These are phyloP conservation scores for Oidium heveae DNA, from an alignment of 2,329 filamentous ascomycete species.

Conservation along the genomic window DNA sequence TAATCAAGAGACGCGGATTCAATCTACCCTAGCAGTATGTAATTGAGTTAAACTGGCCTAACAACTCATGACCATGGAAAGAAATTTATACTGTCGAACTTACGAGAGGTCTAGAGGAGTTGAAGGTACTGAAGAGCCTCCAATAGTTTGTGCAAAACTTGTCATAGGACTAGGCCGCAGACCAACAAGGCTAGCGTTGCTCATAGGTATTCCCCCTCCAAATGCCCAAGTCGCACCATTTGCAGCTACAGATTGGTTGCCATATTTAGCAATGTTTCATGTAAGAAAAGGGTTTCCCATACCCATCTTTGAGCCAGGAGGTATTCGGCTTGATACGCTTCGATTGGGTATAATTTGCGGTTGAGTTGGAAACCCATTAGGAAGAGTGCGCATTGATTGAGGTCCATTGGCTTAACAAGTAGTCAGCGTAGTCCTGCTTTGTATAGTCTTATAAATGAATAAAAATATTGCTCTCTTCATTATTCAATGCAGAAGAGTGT, in stretches of 20 bases:
- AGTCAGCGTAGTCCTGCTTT: not conserved
- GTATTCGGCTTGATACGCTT: conserved; percentile 31
- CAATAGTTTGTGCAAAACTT: conserved; percentile 42
- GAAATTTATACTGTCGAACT: conserved; percentile 15
- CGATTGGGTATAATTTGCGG: conserved; percentile 31
- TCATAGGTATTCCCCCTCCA: conserved; percentile 34
- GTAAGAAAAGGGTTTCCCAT: conserved; percentile 11
- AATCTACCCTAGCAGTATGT: no score
- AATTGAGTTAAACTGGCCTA: no score
- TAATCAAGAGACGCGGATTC: no score
- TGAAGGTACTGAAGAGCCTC: conserved; percentile 30
- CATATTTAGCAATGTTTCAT: not conserved
- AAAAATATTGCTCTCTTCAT: no score
- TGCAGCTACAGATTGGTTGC: conserved; percentile 12
- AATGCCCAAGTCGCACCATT: conserved; percentile 30
- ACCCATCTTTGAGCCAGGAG: conserved; percentile 41
- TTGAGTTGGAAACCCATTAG: conserved; percentile 31
- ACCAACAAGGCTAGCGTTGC: conserved; percentile 26
- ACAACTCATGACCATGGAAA: not conserved
- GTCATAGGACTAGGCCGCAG: conserved; percentile 27
- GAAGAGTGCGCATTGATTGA: conserved; percentile 35
- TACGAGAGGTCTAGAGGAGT: conserved; percentile 40
- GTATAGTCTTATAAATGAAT: no score
- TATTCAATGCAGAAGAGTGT: no score
- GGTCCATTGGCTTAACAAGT: conserved; percentile 21